Conservation (phyloP, 2,329 filamentous ascomycete species). For the Didymosphaeria variabile region DNA sequence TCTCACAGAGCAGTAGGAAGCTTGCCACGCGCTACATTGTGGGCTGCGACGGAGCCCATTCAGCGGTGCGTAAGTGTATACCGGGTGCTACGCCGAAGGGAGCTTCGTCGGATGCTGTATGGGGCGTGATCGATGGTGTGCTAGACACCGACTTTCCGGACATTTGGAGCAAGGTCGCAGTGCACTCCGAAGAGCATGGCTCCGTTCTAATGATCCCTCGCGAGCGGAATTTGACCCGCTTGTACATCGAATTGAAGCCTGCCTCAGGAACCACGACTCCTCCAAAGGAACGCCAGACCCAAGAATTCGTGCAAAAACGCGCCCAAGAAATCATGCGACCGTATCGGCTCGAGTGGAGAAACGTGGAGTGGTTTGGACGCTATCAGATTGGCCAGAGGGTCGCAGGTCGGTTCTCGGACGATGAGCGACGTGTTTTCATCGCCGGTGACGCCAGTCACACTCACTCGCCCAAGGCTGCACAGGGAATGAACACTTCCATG, state of each 20-base stretch:
- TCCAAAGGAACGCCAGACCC: constrained; percentile 53
- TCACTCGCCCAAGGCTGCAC: constrained; percentile 54
- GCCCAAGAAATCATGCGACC: constrained; percentile 61
- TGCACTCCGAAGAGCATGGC: constrained; percentile 72
- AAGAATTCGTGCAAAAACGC: constrained; percentile 75
- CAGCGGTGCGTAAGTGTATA: constrained; percentile 73
- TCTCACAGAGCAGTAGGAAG: constrained; percentile 48
- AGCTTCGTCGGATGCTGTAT: constrained; percentile 65
- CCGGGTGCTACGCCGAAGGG: constrained; percentile 56
- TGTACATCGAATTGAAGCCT: constrained; percentile 60
- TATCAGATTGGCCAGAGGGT: constrained; percentile 62
- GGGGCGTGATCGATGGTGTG: constrained; percentile 77
- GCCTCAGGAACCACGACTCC: constrained; percentile 41
- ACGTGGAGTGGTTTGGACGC: constrained; percentile 60
- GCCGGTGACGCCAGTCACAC: constrained; percentile 59
- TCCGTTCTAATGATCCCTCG: constrained; percentile 78
- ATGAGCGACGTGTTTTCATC: constrained; percentile 56
- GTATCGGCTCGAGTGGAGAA: constrained; percentile 56
- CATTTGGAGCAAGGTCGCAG: constrained; percentile 76
- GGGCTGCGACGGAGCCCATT: constrained; percentile 78
- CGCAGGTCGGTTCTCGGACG: constrained; percentile 56
- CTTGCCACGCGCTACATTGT: constrained; percentile 71
- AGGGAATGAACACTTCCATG: constrained; percentile 58
- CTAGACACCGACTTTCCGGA: constrained; percentile 77
- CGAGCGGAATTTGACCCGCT: constrained; percentile 75